phyloP scores from a whole-genome alignment of 371 early-diverging fungal species.

The Umbelopsis sp. region DNA sequence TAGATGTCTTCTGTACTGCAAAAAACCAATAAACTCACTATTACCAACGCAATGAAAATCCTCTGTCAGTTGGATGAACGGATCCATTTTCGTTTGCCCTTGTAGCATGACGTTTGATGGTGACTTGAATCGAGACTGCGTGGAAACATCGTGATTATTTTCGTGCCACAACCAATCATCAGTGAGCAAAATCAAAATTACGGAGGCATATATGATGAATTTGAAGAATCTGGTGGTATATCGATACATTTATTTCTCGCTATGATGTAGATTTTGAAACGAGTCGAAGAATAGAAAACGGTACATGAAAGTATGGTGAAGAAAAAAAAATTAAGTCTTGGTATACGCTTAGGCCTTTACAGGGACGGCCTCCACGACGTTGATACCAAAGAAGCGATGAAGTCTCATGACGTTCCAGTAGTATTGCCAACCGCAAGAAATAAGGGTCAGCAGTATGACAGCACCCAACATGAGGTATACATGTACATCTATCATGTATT shows the following conservation, averaged over 20 bases:
- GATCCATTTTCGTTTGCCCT: too few relatives aligned
- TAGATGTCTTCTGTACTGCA: background rate
- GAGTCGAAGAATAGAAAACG: background rate
- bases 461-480: slow-evolving; percentile 20
- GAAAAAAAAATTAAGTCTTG: too few relatives aligned
- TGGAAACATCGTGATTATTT: too few relatives aligned
- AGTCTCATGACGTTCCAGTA: slow-evolving; percentile 23
- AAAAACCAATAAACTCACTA: background rate
- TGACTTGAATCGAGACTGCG: too few relatives aligned
- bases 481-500: background rate
- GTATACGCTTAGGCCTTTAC: background rate
- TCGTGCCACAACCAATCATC: too few relatives aligned
- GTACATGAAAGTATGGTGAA: background rate
- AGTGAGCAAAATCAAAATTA: too few relatives aligned
- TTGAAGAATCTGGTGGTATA: background rate
- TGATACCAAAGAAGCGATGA: slow-evolving; percentile 20
- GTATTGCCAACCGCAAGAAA: slow-evolving; percentile 32
- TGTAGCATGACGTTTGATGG: too few relatives aligned
- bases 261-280: background rate
- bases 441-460: slow-evolving; percentile 9
- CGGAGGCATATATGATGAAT: too few relatives aligned
- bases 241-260: slow-evolving; percentile 6
- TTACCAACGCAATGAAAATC: background rate
- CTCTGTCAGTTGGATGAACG: too few relatives aligned
- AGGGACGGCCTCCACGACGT: slow-evolving; percentile 15